Conservation (phyloP, 1,284 basidiomycete species). For the Trichosporon sp. region DNA sequence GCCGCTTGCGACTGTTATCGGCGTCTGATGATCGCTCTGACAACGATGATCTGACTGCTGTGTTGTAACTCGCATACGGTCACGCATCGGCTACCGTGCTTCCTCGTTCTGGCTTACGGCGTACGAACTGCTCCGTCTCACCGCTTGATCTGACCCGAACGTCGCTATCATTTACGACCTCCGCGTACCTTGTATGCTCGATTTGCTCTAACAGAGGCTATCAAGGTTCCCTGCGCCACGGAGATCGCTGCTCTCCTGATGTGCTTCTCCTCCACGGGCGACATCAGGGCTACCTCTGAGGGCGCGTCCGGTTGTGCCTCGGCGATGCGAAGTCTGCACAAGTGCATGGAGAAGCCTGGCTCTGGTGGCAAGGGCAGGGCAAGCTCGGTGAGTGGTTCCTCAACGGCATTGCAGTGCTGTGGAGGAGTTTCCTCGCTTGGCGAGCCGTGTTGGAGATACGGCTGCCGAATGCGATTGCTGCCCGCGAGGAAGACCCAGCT, state of each 20-base stretch:
- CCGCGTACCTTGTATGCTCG: not conserved
- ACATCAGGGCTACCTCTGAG: slow-evolving; percentile 55
- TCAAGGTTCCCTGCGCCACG: slow-evolving; percentile 62
- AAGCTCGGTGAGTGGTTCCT: slow-evolving; percentile 15
- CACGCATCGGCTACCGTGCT: too few relatives aligned
- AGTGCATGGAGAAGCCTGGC: slow-evolving; percentile 62
- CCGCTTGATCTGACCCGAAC: too few relatives aligned
- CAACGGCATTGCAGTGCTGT: too few relatives aligned
- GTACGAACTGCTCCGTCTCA: too few relatives aligned
- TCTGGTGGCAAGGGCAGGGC: not conserved
- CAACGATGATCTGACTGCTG: too few relatives aligned
- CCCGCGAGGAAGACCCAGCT: not conserved
- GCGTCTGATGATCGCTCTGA: not conserved
- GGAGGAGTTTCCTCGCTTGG: too few relatives aligned
- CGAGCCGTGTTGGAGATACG: too few relatives aligned
- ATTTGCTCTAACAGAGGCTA: slow-evolving; percentile 46
- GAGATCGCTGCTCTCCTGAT: slow-evolving; percentile 78
- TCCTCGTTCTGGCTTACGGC: too few relatives aligned
- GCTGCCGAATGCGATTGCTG: too few relatives aligned
- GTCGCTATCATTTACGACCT: too few relatives aligned
- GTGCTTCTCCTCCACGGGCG: slow-evolving; percentile 81
- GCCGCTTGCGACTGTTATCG: too few relatives aligned
- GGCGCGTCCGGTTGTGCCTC: slow-evolving; percentile 57
- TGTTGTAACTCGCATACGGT: too few relatives aligned
- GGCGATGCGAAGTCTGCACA: slow-evolving; percentile 62